Evolutionary conservation across 2,329 filamentous ascomycete genomes (phyloP).

Genomic region (Cytospora leucostoma): DNA sequence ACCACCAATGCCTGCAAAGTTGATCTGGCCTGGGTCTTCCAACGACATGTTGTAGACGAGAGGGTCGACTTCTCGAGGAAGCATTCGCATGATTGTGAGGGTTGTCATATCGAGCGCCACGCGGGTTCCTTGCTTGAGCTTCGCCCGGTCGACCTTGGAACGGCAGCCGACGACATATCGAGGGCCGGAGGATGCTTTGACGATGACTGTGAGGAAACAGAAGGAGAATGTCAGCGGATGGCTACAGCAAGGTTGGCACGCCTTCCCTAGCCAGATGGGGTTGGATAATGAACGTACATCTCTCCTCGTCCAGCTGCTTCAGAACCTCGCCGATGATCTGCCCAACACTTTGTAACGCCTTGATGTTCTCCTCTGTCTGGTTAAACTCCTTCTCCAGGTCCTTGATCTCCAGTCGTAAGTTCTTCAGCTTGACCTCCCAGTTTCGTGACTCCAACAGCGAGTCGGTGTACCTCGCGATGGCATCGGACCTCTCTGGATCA

Average conservation of each 20-base stretch:
- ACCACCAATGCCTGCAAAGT: slow-evolving; percentile 95
- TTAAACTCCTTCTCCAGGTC: slow-evolving; percentile 93
- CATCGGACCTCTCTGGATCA: slow-evolving; percentile 65
- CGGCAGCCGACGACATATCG: slow-evolving; percentile 98
- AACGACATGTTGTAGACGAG: slow-evolving; percentile 99
- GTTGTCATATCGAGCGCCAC: slow-evolving; percentile 99
- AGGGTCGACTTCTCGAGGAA: slow-evolving; percentile 96
- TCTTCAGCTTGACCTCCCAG: slow-evolving; percentile 98
- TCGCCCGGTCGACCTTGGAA: slow-evolving; percentile 95
- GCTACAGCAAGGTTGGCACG: slow-evolving; percentile 30
- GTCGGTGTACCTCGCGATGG: slow-evolving; percentile 75
- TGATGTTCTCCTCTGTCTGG: slow-evolving; percentile 98
- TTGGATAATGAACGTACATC: slow-evolving; percentile 68
- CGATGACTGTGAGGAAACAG: slow-evolving; percentile 69
- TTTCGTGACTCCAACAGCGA: slow-evolving; percentile 93
- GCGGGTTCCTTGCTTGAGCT: slow-evolving; percentile 96
- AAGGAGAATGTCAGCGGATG: neutral
- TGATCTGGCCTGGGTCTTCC: slow-evolving; percentile 96
- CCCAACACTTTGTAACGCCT: slow-evolving; percentile 96
- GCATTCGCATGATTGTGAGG: slow-evolving; percentile 99
- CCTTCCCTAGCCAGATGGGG: neutral
- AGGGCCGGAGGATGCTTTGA: slow-evolving; percentile 95
- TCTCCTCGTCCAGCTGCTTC: slow-evolving; percentile 97
- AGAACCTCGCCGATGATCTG: slow-evolving; percentile 99
- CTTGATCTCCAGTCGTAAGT: slow-evolving; percentile 92